Conservation (phyloP, 2,329 filamentous ascomycete species). For the Pyrenophora seminiperda region DNA sequence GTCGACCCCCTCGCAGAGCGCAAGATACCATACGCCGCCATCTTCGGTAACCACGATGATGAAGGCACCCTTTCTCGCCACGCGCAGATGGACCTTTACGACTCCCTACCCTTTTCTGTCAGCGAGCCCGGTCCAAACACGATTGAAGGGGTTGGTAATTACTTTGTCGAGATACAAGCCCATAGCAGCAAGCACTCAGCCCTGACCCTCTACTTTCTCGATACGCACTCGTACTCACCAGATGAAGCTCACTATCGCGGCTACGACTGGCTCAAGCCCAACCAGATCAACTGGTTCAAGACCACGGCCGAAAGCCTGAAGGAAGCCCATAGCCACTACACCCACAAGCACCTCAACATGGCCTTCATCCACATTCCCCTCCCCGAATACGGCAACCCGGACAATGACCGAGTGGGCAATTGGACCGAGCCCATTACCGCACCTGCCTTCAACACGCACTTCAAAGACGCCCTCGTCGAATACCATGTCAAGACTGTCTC, state of each 20-base stretch:
- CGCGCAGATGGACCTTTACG: constrained; percentile 82
- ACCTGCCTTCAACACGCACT: constrained; percentile 87
- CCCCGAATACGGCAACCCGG: constrained; percentile 76
- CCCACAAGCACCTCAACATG: constrained; percentile 90
- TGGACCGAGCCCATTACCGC: constrained; percentile 87
- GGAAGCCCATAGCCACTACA: constrained; percentile 77
- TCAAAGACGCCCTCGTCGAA: constrained; percentile 85
- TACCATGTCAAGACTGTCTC: constrained; percentile 85
- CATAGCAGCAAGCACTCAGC: constrained; percentile 86
- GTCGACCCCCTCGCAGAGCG: constrained; percentile 81
- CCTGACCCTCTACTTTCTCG: constrained; percentile 90
- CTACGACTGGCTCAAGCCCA: constrained; percentile 96
- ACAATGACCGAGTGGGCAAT: constrained; percentile 67
- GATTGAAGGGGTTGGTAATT: constrained; percentile 92
- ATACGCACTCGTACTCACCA: constrained; percentile 89
- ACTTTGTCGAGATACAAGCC: constrained; percentile 86
- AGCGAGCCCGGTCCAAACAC: constrained; percentile 81
- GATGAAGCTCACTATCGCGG: constrained; percentile 87
- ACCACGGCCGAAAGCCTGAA: constrained; percentile 73
- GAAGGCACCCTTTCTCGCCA: constrained; percentile 79
- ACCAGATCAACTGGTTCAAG: constrained; percentile 94
- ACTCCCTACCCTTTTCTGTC: constrained; percentile 86
- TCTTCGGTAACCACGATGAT: constrained; percentile 98
- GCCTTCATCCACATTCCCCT: constrained; percentile 97
- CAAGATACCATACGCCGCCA: constrained; percentile 88